Conservation (phyloP, 1,139 yeast species). For the Ashbya aceris region DNA sequence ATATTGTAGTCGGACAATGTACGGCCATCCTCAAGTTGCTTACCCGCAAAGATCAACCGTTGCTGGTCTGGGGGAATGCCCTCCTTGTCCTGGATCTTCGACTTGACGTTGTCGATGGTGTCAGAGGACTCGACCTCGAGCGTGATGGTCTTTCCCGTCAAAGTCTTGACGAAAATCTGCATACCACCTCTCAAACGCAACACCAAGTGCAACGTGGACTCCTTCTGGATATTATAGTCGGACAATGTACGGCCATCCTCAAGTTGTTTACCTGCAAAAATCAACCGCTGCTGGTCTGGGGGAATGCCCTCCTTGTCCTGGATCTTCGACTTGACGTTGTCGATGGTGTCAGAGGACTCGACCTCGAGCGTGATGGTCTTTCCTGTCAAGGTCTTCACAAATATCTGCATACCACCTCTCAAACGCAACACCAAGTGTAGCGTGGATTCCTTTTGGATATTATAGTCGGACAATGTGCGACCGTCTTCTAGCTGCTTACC, state of each 20-base stretch:
- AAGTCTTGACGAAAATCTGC: conserved; percentile 52
- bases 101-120: conserved; percentile 76
- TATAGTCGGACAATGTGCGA: conserved; percentile 79
- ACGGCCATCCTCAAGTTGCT: conserved; percentile 83
- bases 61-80: conserved; percentile 99
- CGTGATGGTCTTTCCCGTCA: conserved; percentile 66
- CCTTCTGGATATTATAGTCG: conserved; percentile 73
- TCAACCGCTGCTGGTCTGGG: conserved; percentile 78
- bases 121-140: conserved; percentile 63
- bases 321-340: conserved; percentile 74
- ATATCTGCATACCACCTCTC: conserved; percentile 76
- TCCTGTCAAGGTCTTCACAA: conserved; percentile 63
- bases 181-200: conserved; percentile 58
- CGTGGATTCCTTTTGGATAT: conserved; percentile 85
- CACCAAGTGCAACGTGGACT: conserved; percentile 64
- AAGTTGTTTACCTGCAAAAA: conserved; percentile 80
- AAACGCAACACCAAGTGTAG: conserved; percentile 77
- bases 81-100: conserved; percentile 97
- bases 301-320: conserved; percentile 86
- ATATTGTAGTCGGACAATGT: conserved; percentile 84
- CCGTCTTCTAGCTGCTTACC: conserved; percentile 92
- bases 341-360: conserved; percentile 78
- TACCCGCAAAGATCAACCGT: conserved; percentile 96
- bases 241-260: conserved; percentile 79
- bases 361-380: conserved; percentile 73